Evolutionary conservation across 164 flowering plant species (phyloP).

Genomic region (Amborella trichopoda): DNA sequence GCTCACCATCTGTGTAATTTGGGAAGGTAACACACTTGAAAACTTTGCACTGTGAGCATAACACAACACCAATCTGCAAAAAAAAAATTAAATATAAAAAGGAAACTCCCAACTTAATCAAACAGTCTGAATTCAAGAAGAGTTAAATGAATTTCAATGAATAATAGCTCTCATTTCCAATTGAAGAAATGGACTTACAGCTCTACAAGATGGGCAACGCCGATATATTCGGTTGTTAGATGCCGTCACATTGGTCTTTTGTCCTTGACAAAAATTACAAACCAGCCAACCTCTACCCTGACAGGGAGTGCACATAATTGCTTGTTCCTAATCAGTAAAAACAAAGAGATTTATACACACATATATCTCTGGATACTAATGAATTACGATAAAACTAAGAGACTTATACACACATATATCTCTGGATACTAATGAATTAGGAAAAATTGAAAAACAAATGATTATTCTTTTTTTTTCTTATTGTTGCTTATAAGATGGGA

Average conservation of each 20-base stretch:
- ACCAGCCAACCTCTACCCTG: constrained; percentile 76
- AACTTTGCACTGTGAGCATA: constrained; percentile 75
- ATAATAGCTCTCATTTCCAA: background rate
- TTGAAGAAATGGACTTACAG: constrained; percentile 35
- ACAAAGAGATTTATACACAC: background rate
- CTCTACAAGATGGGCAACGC: constrained; percentile 87
- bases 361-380: too few species aligned
- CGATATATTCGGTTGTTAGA: constrained; percentile 61
- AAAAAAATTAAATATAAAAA: background rate
- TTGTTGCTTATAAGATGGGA: background rate
- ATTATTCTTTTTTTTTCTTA: background rate
- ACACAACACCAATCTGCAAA: constrained; percentile 54
- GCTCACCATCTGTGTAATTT: constrained; percentile 30
- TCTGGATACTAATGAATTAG: too few species aligned
- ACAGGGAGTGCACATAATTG: constrained; percentile 71
- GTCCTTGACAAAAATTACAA: constrained; percentile 81
- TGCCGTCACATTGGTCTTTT: constrained; percentile 73
- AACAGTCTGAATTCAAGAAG: background rate
- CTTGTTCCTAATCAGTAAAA: constrained; percentile 17
- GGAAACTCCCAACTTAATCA: too few species aligned
- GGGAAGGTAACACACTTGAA: constrained; percentile 74
- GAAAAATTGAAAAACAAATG: background rate
- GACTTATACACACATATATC: background rate
- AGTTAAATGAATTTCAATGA: background rate
- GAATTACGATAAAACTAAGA: background rate